These are phyloP conservation scores for Oryza officinalis DNA, from an alignment of 176 grass and related monocot species.

Conservation along the genomic window DNA sequence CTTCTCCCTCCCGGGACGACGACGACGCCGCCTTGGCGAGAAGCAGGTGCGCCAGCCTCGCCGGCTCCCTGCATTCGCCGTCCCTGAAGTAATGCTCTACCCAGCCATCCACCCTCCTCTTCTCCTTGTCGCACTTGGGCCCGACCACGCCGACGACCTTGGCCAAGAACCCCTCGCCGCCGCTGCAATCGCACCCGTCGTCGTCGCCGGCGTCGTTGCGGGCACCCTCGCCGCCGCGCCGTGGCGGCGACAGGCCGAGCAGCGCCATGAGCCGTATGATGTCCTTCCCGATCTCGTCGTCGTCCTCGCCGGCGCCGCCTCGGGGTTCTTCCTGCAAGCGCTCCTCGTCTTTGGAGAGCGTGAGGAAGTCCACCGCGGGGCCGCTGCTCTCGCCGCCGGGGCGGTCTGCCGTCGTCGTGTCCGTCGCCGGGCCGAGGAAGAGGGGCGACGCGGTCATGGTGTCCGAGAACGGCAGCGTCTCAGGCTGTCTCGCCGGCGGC, in stretches of 20 bases:
- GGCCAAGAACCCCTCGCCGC: slow-evolving; percentile 49
- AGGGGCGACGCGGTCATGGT: slow-evolving; percentile 48
- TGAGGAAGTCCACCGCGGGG: slow-evolving; percentile 57
- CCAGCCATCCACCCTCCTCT: slow-evolving; percentile 54
- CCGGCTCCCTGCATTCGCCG: slow-evolving; percentile 54
- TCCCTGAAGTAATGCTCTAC: slow-evolving; percentile 40
- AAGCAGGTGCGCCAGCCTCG: slow-evolving; percentile 63
- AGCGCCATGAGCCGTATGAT: slow-evolving; percentile 56
- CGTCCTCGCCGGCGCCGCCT: not conserved
- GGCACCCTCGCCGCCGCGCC: not conserved
- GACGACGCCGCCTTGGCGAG: slow-evolving; percentile 46
- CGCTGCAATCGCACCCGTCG: slow-evolving; percentile 60
- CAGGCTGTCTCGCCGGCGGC: not conserved
- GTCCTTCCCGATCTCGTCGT: slow-evolving; percentile 22
- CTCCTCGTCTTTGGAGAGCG: slow-evolving; percentile 25
- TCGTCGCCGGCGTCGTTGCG: not conserved
- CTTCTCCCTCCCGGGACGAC: slow-evolving; percentile 29
- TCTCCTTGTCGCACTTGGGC: slow-evolving; percentile 62
- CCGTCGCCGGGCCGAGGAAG: slow-evolving; percentile 38
- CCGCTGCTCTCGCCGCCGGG: slow-evolving; percentile 43
- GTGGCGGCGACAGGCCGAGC: slow-evolving; percentile 38
- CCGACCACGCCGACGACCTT: slow-evolving; percentile 55
- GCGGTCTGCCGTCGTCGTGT: not conserved
- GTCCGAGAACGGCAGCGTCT: not conserved
- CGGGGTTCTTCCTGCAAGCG: not conserved